These are phyloP conservation scores for Trichoderma hamatum DNA, from an alignment of 2,329 filamentous ascomycete species.

Conservation along the genomic window DNA sequence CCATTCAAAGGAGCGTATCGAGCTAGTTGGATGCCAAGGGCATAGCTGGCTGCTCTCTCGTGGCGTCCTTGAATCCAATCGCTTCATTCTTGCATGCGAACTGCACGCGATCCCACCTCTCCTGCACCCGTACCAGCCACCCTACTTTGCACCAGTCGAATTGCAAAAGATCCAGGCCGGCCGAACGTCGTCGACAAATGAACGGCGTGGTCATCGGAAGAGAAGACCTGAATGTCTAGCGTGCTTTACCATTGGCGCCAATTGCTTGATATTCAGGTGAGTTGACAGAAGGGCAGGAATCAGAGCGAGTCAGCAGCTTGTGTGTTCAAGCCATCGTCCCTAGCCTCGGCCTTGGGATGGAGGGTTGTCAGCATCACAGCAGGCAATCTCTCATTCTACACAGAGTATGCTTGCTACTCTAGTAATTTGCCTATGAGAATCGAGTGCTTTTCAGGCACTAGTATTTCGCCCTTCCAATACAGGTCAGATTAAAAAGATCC, in stretches of 20 bases:
- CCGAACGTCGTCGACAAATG: not conserved
- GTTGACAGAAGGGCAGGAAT: not conserved
- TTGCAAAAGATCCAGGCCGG: slow-evolving; percentile 22
- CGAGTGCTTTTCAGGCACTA: not conserved
- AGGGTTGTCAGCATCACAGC: not conserved
- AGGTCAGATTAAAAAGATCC: slow-evolving; percentile 27
- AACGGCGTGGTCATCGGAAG: not conserved
- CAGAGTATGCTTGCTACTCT: not conserved
- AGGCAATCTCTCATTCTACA: not conserved
- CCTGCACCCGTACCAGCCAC: slow-evolving; percentile 21
- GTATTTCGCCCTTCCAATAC: slow-evolving; percentile 1
- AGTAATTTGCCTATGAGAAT: not conserved
- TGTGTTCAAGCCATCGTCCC: not conserved
- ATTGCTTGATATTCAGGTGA: not conserved
- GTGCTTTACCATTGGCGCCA: not conserved
- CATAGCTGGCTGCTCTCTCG: slow-evolving; percentile 16
- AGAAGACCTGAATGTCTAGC: slow-evolving; percentile 4
- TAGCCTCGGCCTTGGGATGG: not conserved
- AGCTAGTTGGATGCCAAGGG: slow-evolving; percentile 10
- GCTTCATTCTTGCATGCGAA: slow-evolving; percentile 25
- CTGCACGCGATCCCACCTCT: slow-evolving; percentile 26
- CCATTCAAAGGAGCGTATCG: slow-evolving; percentile 14
- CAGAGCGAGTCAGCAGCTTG: not conserved
- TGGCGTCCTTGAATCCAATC: slow-evolving; percentile 26
- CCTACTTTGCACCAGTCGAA: slow-evolving; percentile 10